Percentiles rank a stretch among this genome's conserved stretches.
Evolutionary conservation across 2,329 filamentous ascomycete species (phyloP).

Genomic region (Juglanconis oblonga): DNA sequence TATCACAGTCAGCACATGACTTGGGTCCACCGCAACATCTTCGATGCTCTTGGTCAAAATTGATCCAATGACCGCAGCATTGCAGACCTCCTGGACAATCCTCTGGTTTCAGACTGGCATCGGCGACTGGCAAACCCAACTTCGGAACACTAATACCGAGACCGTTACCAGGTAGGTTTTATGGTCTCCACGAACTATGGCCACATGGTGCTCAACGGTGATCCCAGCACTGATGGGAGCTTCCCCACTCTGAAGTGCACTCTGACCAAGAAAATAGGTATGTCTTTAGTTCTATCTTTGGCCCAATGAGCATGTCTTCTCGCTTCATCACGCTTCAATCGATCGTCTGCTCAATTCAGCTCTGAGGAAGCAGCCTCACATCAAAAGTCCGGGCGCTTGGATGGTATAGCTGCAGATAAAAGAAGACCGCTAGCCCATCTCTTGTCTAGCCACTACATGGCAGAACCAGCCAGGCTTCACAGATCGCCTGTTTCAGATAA

Average conservation of each 20-base stretch:
- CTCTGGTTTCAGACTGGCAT: not conserved
- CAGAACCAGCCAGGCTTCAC: slow-evolving; percentile 24
- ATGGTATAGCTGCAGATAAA: too few species aligned
- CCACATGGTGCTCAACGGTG: slow-evolving; percentile 32
- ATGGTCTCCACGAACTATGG: slow-evolving; percentile 31
- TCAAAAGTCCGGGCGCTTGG: too few species aligned
- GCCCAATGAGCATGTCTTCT: slow-evolving; percentile 23
- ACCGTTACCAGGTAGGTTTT: not conserved
- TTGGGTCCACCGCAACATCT: not conserved
- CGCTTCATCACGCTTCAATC: slow-evolving; percentile 21
- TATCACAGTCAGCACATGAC: not conserved
- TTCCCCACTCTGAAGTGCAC: too few species aligned
- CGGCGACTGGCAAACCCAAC: slow-evolving; percentile 3
- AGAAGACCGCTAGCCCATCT: too few species aligned
- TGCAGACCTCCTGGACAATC: slow-evolving; percentile 1
- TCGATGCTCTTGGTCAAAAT: not conserved
- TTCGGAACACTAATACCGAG: not conserved
- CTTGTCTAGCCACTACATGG: slow-evolving; percentile 19
- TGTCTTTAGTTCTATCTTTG: slow-evolving; percentile 10
- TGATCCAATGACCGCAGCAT: not conserved
- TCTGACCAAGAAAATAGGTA: too few species aligned
- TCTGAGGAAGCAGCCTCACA: too few species aligned
- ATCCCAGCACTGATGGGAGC: slow-evolving; percentile 19
- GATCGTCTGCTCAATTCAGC: slow-evolving; percentile 18
- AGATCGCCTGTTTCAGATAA: slow-evolving; percentile 27